These are phyloP conservation scores for Paraphoma chrysanthemicola DNA, from an alignment of 2,329 filamentous ascomycete genomes.

Conservation along the genomic window DNA sequence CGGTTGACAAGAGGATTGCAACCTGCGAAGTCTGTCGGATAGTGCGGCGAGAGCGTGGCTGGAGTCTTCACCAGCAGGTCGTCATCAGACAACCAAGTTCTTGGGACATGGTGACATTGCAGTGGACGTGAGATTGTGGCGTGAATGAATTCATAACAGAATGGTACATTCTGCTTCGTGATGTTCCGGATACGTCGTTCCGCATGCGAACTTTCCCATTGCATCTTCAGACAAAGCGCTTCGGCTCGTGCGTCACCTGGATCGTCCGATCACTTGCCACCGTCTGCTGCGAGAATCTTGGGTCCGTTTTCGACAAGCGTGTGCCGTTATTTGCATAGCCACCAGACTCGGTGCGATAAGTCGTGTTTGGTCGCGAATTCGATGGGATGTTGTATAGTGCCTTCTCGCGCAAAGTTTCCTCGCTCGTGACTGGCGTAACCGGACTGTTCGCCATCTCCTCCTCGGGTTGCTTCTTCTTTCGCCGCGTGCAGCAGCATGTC, in stretches of 20 bases:
- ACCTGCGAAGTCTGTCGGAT: no score
- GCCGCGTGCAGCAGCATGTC: conserved; percentile 32
- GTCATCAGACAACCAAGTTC: no score
- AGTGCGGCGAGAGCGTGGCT: no score
- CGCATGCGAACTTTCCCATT: background rate
- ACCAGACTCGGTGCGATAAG: conserved; percentile 20
- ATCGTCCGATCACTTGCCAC: conserved; percentile 22
- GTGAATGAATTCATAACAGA: background rate
- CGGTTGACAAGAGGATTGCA: no score
- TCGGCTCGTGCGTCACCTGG: conserved; percentile 25
- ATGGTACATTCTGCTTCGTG: background rate
- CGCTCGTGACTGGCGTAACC: conserved; percentile 7
- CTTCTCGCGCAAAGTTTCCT: conserved; percentile 23
- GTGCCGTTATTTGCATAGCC: conserved; percentile 11
- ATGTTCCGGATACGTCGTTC: background rate
- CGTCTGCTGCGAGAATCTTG: conserved; percentile 22
- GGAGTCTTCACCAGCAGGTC: no score
- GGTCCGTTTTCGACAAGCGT: conserved; percentile 4
- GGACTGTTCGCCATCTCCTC: conserved; percentile 8
- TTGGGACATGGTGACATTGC: no score
- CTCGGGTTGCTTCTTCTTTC: conserved; percentile 17
- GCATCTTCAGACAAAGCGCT: conserved; percentile 28
- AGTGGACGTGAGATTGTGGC: background rate
- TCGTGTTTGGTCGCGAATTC: conserved; percentile 11
- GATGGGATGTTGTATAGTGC: conserved; percentile 11